A percentile compares a stretch with the other conserved stretches of the same genome.
Evolutionary conservation across 2,329 filamentous ascomycete genomes (phyloP).

Genomic region (Blastomyces gilchristii): DNA sequence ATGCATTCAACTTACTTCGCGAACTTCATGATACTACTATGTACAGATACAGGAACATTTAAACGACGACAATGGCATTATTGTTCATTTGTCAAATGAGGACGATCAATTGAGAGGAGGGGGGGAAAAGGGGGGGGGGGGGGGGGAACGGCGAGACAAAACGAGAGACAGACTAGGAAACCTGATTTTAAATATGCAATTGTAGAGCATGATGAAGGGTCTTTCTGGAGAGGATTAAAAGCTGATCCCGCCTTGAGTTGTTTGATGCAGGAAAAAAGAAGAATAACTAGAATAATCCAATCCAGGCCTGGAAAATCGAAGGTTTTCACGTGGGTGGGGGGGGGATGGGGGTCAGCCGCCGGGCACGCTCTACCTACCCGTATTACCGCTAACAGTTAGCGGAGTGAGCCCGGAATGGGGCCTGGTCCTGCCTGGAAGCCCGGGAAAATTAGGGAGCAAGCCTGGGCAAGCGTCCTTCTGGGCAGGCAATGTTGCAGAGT

Average conservation of each 20-base stretch:
- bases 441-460: no score
- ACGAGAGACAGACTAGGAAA: background rate
- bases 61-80: background rate
- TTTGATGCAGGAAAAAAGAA: no score
- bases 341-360: background rate
- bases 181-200: background rate
- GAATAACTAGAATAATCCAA: no score
- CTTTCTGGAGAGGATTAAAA: background rate
- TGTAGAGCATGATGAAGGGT: background rate
- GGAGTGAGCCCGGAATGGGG: no score
- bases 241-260: no score
- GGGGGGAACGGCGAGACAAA: background rate
- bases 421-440: no score
- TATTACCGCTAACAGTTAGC: background rate
- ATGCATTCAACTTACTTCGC: constrained; percentile 41
- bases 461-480: no score
- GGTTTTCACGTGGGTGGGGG: background rate
- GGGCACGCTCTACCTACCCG: background rate
- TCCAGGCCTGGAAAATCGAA: background rate
- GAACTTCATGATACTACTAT: constrained; percentile 45
- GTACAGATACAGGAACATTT: constrained; percentile 5
- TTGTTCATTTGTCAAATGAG: background rate
- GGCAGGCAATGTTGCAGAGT: no score
- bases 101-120: background rate
- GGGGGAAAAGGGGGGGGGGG: no score